Base-by-base conservation (phyloP, 2,329 filamentous ascomycete genomes). In the Fusarium neocosmosporiellum region DNA sequence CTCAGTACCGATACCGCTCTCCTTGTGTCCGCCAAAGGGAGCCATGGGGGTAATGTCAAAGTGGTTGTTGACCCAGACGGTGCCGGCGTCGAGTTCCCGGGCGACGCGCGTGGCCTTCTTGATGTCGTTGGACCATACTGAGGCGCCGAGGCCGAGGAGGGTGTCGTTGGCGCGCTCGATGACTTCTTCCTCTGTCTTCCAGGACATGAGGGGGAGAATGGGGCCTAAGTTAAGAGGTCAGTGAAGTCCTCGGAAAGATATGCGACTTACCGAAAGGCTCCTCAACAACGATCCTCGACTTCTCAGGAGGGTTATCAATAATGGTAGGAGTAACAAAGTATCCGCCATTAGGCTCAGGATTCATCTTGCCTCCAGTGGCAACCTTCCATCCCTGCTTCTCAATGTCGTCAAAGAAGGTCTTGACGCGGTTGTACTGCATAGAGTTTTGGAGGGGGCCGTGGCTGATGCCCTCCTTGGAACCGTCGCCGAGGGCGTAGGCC, bases 391-490 rank as follows among this genome's bases (percentile, higher is more conserved):
- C 73, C 10, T 77, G 73, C 24, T 84, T 83, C 74, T 86, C 84
- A 66, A 87, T 88, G 58, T 90, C 88, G 11, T 84, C 83, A 60
- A 92, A 85, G 68, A 80, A 74, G 0, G 68, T 74, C 65, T 76
- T 78, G 43, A 80, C 77, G 10, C 91, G 86, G 14, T 91, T 87
- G 76, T 86, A 93, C 79, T 93, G 91, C 86, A 90, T 87, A 72
- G 85, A 81, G 80, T 93, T 93, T 68, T 91, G 89, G 3, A 93
- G 80, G 0, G 91, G 91, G 1, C 89, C 88, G 64, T 90, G 85
- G 41, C 88, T 74, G 4, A 69, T 69, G 2, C 63, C 75, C 0
- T 78, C 39, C 2, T 67, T 31, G 0, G 75, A 74, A 1, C 88
- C 88, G 16, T 87, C 85, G 70, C 88, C 84, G 6, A 89, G 75